Evolutionary conservation across 1,139 yeast species (phyloP), one percentile per base, ranked within the genome.

Genomic region (Tardiomyces digboiensis): DNA sequence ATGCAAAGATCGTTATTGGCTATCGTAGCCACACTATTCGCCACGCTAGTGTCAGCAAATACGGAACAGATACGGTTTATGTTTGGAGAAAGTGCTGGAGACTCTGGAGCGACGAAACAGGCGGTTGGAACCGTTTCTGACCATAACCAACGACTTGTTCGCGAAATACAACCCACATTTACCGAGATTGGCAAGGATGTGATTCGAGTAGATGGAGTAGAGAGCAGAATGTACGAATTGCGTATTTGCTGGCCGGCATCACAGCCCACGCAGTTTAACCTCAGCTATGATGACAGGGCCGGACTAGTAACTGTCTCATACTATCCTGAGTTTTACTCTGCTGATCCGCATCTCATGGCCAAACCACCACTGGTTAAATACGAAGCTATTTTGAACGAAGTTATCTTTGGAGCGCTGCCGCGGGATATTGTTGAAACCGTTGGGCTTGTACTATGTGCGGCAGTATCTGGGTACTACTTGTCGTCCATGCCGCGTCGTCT

Each of bases 201-300:
- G 8, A 26, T 26, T 3, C 33, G 33, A 4, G 10, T 26, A 8
- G 33, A 26, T 16, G 33, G 33, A 4, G 33, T 26, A 2, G 44
- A 46, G 1, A 58, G 50, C 16, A 45, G 55, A 19, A 43, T 29
- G 45, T 64, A 63, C 46, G 58, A 61, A 38, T 59, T 53, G 14
- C 51, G 65, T 19, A 58, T 64, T 3, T 61, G 65, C 52, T 64
- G 68, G 68, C 64, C 68, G 1, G 67, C 68, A 1, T 53, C 64
- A 13, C 46, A 48, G 23, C 68, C 68, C 1, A 57, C 62, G 2
- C 55, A 53, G 22, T 49, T 64, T 21, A 44, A 46, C 2, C 42
- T 64, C 7, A 39, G 38, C 8, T 61, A 52, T 40, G 45, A 45
- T 14, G 46, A 45, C 8, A 50, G 40, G 10, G 29, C 29, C 29